Base-by-base conservation (phyloP, 805 yeast genomes). In the Ogataea dorogensis region DNA sequence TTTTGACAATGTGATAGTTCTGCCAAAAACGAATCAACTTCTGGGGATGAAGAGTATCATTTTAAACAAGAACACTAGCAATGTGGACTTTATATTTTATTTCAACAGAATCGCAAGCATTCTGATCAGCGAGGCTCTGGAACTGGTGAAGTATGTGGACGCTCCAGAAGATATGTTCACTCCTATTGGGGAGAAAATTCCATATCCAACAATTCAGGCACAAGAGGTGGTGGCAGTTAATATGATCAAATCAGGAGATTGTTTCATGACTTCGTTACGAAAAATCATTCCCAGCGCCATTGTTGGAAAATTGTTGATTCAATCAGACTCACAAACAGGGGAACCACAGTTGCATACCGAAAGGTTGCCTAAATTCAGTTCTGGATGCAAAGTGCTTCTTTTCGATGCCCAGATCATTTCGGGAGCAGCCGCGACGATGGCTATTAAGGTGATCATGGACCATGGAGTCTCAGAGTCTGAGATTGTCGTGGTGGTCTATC, bases 341-440 rank as follows among this genome's bases (percentile, higher is more conserved):
- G 98, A 91, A 61, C 98, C 98, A 1, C 89, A 83, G 54, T 68
- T 93, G 42, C 96, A 89, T 58, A 77, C 81, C n/a, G 82, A 83
- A 46, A 73, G 77, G 16, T 61, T 91, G 24, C 96, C 97, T 0
- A 60, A 0, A 19, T 43, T 38, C 42, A 47, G 18, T 33, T 44
- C 11, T 14, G 51, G 43, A 12, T 58, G 64, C 22, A 75, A 73
- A 42, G 77, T 86, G 1, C 61, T 91, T 7, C 61, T 91, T 31
- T 75, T 86, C 53, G 97, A 91, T 54, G 86, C 95, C 0, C 96
- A 91, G 56, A 70, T 87, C 31, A 81, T 86, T 20, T 80, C 95
- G 19, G 98, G 98, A 2, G 95, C 96, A 0, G 95, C 95, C 0
- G 81, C 89, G 2, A 83, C 87, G 27, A 93, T 91, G 98, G 95